Conservation (phyloP, 2,329 filamentous ascomycete species). For the Rhynchosporium graminicola region DNA sequence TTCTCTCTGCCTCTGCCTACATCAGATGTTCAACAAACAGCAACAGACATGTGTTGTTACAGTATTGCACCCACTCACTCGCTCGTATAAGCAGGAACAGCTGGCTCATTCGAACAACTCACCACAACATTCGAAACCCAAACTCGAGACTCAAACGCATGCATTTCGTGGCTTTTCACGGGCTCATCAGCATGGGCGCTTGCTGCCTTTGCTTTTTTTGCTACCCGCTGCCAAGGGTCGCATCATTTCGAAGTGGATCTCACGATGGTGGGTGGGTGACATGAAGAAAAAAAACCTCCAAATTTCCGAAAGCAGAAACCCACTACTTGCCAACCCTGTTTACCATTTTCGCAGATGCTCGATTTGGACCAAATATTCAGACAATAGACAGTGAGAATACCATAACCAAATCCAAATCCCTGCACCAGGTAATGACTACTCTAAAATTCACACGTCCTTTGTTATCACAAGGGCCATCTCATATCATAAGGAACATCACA, state of each 20-base stretch:
- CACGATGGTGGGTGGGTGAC: slow-evolving; percentile 17
- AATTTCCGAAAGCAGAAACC: slow-evolving; percentile 11
- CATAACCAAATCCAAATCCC: too few relatives aligned
- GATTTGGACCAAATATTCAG: too few relatives aligned
- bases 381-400: too few relatives aligned
- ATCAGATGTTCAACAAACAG: not conserved
- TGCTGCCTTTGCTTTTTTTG: not conserved
- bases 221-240: slow-evolving; percentile 12
- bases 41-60: slow-evolving; percentile 2
- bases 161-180: slow-evolving; percentile 2
- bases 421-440: too few relatives aligned
- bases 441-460: too few relatives aligned
- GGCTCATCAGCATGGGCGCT: not conserved
- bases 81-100: slow-evolving; percentile 1
- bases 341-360: not conserved
- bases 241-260: slow-evolving; percentile 12
- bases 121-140: not conserved
- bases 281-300: slow-evolving; percentile 13
- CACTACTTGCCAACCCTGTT: slow-evolving; percentile 7
- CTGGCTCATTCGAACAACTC: slow-evolving; percentile 7
- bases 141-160: not conserved
- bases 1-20: not conserved
- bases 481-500: not conserved
- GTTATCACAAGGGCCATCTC: too few relatives aligned
- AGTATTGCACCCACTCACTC: not conserved